Evolutionary conservation across 2,329 filamentous ascomycete species (phyloP), one percentile per base, ranked within the genome.

Genomic region (Pyrenophora teres): DNA sequence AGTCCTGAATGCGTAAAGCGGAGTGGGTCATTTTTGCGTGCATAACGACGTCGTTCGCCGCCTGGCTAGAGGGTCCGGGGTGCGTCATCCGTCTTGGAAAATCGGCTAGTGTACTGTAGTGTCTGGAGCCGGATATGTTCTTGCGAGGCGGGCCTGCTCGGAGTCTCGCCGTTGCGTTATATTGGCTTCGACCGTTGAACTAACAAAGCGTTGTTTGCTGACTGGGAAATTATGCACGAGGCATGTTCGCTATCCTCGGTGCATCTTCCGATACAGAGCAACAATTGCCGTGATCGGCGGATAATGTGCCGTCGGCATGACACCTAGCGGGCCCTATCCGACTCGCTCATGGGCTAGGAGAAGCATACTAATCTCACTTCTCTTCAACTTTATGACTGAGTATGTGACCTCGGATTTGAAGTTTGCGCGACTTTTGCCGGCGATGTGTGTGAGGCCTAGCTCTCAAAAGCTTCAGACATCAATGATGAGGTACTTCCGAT

Each of bases 51-150:
- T 21, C 7, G 16, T 27, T 23, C 27, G 18, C 16, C 46, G 46
- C 32, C 43, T 30, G 33, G 32, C 23, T 35, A 15, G 21, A 40
- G 23, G 33, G 27, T 18, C 13, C 31, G 39, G 40, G 44, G 37
- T 45, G 46, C 52, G 49, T 56, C 44, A 56, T 56, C 39, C 36
- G 52, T 36, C 37, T 37, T 30, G 13, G 7, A 3, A 3, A 15
- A 54, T 50, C 33, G 31, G 42, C 33, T 33, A 50, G 23, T 10
- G 37, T 33, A 50, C 18, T 10, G 37, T 13, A 21, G 13, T 50
- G 10, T 27, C 5, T 30, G n/a, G n/a, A 32, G 16, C 27, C 27
- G 12, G 8, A 32, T 21, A 15, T 33, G 15, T 37, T 25, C 16
- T 7, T 9, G n/a, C 18, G 19, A 32, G 19, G 31, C 21, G 6